Conservation (phyloP, 805 yeast species). For the Starmerella ratchasimensis region DNA sequence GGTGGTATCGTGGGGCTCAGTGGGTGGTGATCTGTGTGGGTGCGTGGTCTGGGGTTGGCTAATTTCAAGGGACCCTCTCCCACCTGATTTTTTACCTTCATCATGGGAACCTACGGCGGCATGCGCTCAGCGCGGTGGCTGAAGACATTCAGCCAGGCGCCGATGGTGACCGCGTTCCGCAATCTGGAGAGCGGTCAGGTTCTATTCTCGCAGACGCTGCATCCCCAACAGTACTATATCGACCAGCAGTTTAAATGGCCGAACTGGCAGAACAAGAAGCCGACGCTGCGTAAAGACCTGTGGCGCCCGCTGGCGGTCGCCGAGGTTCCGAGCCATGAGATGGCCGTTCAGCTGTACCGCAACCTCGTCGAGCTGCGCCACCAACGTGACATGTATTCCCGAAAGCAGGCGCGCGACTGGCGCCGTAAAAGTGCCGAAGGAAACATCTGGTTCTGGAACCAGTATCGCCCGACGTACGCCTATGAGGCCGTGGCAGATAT, state of each 20-base stretch:
- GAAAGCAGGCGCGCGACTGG: conserved; percentile 45
- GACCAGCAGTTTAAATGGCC: conserved; percentile 64
- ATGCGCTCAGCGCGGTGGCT: conserved; percentile 50
- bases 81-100: conserved; percentile 1
- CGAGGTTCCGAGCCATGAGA: conserved; percentile 26
- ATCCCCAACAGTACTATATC: conserved; percentile 35
- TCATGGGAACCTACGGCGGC: conserved; percentile 23
- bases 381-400: conserved; percentile 51
- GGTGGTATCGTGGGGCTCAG: too few relatives aligned
- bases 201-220: conserved; percentile 72
- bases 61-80: neutral
- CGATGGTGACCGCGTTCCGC: conserved; percentile 71
- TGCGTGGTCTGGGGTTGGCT: neutral
- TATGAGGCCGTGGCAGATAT: conserved; percentile 88
- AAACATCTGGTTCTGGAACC: conserved; percentile 74
- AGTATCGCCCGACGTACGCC: conserved; percentile 76
- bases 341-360: conserved; percentile 59
- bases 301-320: conserved; percentile 89
- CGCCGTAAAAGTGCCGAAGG: conserved; percentile 65
- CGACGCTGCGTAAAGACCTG: conserved; percentile 65
- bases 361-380: conserved; percentile 61
- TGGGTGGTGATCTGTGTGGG: neutral
- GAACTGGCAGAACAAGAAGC: conserved; percentile 79
- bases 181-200: conserved; percentile 85
- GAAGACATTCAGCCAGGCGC: conserved; percentile 49